A percentile compares a stretch with the other conserved stretches of the same genome.
Conservation (phyloP, 2,329 filamentous ascomycete species). For the Aureobasidium vineae region DNA sequence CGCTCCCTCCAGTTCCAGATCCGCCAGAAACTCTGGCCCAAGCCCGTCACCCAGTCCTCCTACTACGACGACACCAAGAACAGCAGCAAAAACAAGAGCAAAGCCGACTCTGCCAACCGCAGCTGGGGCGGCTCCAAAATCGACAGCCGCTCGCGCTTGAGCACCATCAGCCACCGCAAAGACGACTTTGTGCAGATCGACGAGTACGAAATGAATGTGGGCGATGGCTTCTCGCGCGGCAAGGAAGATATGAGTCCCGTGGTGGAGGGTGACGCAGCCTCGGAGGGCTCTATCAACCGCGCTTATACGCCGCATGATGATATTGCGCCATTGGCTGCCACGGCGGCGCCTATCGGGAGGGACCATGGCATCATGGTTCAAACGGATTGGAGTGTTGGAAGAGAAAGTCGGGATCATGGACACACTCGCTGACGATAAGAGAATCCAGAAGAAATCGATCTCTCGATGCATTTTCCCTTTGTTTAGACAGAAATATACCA, state of each 20-base stretch:
- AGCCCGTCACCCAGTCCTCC: background rate
- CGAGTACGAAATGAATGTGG: conserved; percentile 17
- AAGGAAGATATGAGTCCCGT: background rate
- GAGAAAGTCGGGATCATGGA: background rate
- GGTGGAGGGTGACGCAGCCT: background rate
- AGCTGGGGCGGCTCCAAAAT: background rate
- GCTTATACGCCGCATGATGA: conserved; percentile 8
- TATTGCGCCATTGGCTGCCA: conserved; percentile 4
- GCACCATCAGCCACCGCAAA: conserved; percentile 5
- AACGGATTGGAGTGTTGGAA: conserved; percentile 7
- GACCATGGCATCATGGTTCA: conserved; percentile 13
- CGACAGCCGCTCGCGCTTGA: background rate
- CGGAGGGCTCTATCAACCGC: background rate
- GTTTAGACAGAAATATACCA: background rate
- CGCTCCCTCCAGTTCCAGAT: conserved; percentile 25
- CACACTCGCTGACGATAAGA: background rate
- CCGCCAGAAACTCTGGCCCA: conserved; percentile 4
- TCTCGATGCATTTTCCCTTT: background rate
- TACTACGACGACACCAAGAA: background rate
- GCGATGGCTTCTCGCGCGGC: no score
- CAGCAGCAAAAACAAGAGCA: conserved; percentile 8
- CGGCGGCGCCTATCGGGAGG: conserved; percentile 3
- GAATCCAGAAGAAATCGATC: background rate
- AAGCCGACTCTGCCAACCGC: background rate
- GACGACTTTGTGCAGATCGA: conserved; percentile 17